Evolutionary conservation across 2,329 filamentous ascomycete genomes (phyloP).

Genomic region (Dactylellina leptospora): DNA sequence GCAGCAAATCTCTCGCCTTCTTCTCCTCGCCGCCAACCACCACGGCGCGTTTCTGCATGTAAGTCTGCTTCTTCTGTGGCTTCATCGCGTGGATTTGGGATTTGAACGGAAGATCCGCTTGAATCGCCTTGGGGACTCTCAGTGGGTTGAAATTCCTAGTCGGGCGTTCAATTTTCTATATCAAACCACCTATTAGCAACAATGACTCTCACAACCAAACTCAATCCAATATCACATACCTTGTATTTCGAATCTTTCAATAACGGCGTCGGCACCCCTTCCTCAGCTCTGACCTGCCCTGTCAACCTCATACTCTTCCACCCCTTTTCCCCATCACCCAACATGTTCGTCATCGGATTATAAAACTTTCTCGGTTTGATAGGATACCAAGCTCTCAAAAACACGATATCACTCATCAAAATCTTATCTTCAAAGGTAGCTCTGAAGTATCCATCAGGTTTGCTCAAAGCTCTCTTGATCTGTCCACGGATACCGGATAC

Average conservation of each 20-base stretch:
- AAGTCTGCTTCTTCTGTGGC: slow-evolving; percentile 81
- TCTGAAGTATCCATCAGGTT: slow-evolving; percentile 93
- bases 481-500: slow-evolving; percentile 95
- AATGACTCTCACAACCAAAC: background rate
- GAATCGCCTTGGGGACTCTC: slow-evolving; percentile 78
- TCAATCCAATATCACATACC: slow-evolving; percentile 57
- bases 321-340: slow-evolving; percentile 63
- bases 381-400: slow-evolving; percentile 95
- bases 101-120: slow-evolving; percentile 87
- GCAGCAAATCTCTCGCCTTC: slow-evolving; percentile 85
- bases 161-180: slow-evolving; percentile 67
- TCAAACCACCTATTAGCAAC: slow-evolving; percentile 3
- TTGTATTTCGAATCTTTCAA: slow-evolving; percentile 87
- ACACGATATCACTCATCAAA: slow-evolving; percentile 93
- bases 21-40: slow-evolving; percentile 81
- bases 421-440: slow-evolving; percentile 99
- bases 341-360: slow-evolving; percentile 91
- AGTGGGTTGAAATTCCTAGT: slow-evolving; percentile 81
- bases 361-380: slow-evolving; percentile 96
- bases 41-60: slow-evolving; percentile 95
- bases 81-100: slow-evolving; percentile 86
- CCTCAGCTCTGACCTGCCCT: slow-evolving; percentile 82
- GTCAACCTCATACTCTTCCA: slow-evolving; percentile 96
- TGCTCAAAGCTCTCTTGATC: slow-evolving; percentile 92
- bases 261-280: slow-evolving; percentile 78